These are phyloP conservation scores for Lophium mytilinum DNA, from an alignment of 495 filamentous ascomycete species.

Conservation along the genomic window DNA sequence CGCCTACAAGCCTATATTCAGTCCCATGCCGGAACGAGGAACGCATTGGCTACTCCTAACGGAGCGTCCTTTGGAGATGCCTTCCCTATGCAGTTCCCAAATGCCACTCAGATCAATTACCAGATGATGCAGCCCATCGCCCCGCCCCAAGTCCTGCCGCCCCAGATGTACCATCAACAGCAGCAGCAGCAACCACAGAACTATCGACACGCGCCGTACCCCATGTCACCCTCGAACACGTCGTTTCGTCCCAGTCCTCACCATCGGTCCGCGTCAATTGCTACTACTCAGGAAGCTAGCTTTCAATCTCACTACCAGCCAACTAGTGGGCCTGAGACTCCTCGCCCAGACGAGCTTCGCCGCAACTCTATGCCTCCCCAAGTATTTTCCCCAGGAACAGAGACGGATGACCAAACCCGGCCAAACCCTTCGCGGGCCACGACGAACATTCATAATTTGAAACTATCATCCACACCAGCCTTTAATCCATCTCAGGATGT, in stretches of 20 bases:
- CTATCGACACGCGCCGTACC: constrained; percentile 2
- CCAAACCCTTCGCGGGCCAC: constrained; percentile 6
- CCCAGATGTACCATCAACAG: constrained; percentile 8
- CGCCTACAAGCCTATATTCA: constrained; percentile 51
- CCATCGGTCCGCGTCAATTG: constrained; percentile 20
- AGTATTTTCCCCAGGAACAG: constrained; percentile 5
- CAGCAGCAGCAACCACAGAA: constrained; percentile 3
- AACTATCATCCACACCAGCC: background rate
- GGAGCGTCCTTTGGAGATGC: constrained; percentile 41
- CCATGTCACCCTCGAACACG: background rate
- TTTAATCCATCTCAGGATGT: background rate
- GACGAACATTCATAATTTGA: constrained; percentile 1
- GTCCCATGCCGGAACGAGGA: constrained; percentile 51
- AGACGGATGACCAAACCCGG: background rate
- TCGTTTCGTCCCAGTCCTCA: background rate
- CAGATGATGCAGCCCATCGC: constrained; percentile 12
- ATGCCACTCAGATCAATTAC: constrained; percentile 35
- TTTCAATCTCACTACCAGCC: constrained; percentile 9
- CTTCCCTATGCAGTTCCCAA: constrained; percentile 40
- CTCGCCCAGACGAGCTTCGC: constrained; percentile 20
- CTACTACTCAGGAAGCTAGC: constrained; percentile 29
- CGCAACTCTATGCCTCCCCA: constrained; percentile 35
- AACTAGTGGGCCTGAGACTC: constrained; percentile 23
- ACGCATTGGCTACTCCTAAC: constrained; percentile 33
- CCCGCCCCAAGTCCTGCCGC: background rate